Conservation (phyloP, 23 red algal genomes). For the Pyropia yezoensis region DNA sequence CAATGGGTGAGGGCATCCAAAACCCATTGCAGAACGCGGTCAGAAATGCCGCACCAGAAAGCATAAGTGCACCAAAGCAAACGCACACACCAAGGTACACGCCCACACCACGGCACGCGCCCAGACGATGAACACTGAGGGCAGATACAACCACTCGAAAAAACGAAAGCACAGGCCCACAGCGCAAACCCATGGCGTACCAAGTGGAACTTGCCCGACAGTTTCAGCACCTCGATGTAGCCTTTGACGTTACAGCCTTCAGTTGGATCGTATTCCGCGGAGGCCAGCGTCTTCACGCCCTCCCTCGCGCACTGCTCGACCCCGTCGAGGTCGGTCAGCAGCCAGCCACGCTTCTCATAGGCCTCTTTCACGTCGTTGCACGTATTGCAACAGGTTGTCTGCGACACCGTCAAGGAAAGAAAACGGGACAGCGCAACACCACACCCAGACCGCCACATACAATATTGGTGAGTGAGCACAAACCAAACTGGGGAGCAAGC, state of each 20-base stretch:
- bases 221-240: conserved; percentile 58
- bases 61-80: too few relatives aligned
- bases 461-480: background rate
- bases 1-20: too few relatives aligned
- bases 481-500: background rate
- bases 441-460: background rate
- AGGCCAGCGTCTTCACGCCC: conserved; percentile 23
- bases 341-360: conserved; percentile 74
- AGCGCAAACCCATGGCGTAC: too few relatives aligned
- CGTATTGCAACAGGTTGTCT: conserved; percentile 69
- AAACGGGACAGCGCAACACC: background rate
- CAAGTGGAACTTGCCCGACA: conserved; percentile 85
- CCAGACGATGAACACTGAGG: too few relatives aligned
- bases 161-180: too few relatives aligned
- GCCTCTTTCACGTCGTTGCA: conserved; percentile 60
- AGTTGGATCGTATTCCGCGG: conserved; percentile 11
- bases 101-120: too few relatives aligned
- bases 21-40: too few relatives aligned
- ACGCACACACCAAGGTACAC: too few relatives aligned
- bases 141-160: too few relatives aligned
- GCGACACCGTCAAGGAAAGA: background rate
- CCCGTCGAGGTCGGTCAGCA: conserved; percentile 28
- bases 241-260: conserved; percentile 73
- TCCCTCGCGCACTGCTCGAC: conserved; percentile 71
- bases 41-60: too few relatives aligned